Base-by-base conservation (phyloP, 257 asterid genomes). In the Rubia yunnanensis region DNA sequence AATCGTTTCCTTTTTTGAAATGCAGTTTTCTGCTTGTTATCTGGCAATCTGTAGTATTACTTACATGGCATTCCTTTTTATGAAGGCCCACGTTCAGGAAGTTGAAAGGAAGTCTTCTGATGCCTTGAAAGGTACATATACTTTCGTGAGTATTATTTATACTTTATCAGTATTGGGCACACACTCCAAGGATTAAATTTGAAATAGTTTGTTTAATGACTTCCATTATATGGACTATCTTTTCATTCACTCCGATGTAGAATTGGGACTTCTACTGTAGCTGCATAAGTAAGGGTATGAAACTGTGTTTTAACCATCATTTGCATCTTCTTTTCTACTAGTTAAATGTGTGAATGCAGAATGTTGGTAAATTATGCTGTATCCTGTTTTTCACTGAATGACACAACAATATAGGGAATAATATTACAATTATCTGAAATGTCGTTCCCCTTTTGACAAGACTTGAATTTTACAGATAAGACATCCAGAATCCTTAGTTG, bases 401-500 rank as follows among this genome's bases (percentile, higher is more conserved):
- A 15, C 70, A 48, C 32, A 22, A 65, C 34, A 23, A 6, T 20
- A 61, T 10, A 24, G 28, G 26, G 32, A 23, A 23, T 54, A 7
- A 54, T 1, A 13, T 5, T 20, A 54, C 5, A 54, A 54, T 54
- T 32, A 54, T 54, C 14, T 23, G 26, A 23, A 53, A 53, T 8
- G 10, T 22, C 30, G 31, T 54, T 5, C 61, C 20, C 26, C 35
- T 27, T 26, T 30, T 27, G 30, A 30, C 61, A 2, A 15, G 20
- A 60, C 64, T 67, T 41, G 1, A 46, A 48, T 65, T 70, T 67
- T 66, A 66, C 77, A 87, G 99, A 87, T 57, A 87, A 83, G 79
- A 54, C 79, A 53, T 82, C 97, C 50, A 86, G 99, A 79, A 86
- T 82, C 46, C 82, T 92, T 22, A 92, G 99, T 83, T 92, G 99